Conservation (phyloP, 1,284 basidiomycete genomes). For the Ustilago cynodontis region DNA sequence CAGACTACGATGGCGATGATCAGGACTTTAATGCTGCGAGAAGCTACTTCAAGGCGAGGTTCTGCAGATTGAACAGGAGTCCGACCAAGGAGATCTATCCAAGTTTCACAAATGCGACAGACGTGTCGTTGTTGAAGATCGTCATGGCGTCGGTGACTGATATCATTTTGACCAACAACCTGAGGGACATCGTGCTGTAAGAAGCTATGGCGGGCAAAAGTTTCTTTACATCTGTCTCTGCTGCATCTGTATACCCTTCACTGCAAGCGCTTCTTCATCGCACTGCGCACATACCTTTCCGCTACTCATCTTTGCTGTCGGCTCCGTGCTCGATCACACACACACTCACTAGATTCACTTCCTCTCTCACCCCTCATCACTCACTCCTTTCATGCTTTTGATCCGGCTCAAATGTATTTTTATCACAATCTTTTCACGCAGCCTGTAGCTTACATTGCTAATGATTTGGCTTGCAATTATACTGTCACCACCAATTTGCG, state of each 20-base stretch:
- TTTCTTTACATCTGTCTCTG: not conserved
- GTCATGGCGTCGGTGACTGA: conserved; percentile 78
- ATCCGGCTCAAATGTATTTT: conserved; percentile 6
- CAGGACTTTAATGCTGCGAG: conserved; percentile 80
- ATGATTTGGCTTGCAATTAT: not conserved
- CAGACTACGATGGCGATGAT: conserved; percentile 68
- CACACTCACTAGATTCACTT: not conserved
- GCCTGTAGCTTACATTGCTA: not conserved
- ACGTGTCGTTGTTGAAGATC: conserved; percentile 88
- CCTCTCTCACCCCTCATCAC: not conserved
- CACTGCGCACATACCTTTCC: not conserved
- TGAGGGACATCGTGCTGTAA: conserved; percentile 48
- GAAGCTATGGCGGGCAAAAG: too few relatives aligned
- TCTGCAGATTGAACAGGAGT: conserved; percentile 83
- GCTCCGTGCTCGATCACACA: not conserved
- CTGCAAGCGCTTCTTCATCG: conserved; percentile 3
- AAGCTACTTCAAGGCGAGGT: conserved; percentile 89
- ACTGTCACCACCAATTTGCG: not conserved
- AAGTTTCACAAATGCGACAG: conserved; percentile 91
- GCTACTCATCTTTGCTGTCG: not conserved
- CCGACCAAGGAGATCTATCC: conserved; percentile 88
- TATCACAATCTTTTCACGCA: not conserved
- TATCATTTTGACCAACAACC: conserved; percentile 60
- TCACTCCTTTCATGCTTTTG: not conserved
- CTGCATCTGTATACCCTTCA: not conserved